A percentile compares a stretch with the other conserved stretches of the same genome.
Evolutionary conservation across 441 rosid genomes (phyloP).

Genomic region (Omphalea diandra): DNA sequence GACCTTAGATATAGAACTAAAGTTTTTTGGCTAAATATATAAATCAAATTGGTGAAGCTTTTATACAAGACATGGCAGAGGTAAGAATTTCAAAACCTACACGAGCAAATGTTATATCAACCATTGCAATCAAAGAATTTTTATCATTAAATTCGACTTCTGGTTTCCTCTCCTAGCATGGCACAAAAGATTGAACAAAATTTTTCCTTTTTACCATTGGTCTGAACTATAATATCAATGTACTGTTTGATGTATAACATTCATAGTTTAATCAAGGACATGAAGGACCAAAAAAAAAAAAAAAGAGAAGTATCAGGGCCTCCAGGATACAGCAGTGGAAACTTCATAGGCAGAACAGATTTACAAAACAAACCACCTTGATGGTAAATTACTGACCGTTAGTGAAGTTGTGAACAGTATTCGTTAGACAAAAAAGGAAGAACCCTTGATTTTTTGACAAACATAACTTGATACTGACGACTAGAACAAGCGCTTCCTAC

Average conservation of each 20-base stretch:
- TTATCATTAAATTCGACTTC: too few relatives aligned
- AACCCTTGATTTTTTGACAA: background rate
- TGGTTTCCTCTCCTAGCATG: background rate
- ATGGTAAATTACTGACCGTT: background rate
- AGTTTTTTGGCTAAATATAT: too few relatives aligned
- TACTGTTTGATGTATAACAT: background rate
- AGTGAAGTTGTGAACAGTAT: background rate
- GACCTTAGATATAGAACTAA: too few relatives aligned
- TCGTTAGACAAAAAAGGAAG: background rate
- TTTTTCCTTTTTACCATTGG: background rate
- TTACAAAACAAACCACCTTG: slow-evolving; percentile 2
- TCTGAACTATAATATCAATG: slow-evolving; percentile 1
- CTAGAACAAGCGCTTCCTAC: slow-evolving; percentile 75
- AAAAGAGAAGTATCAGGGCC: background rate
- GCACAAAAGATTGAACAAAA: background rate
- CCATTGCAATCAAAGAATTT: too few relatives aligned
- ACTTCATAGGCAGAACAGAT: background rate
- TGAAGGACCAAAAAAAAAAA: background rate
- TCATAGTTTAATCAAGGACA: background rate
- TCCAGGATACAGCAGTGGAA: background rate
- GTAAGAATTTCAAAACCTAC: too few relatives aligned
- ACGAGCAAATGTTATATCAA: too few relatives aligned
- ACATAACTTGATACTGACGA: background rate
- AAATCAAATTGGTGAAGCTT: too few relatives aligned
- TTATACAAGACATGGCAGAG: too few relatives aligned